Percentiles rank a stretch among this genome's conserved stretches.
Evolutionary conservation across 2,329 filamentous ascomycete species (phyloP).

Genomic region (Lasiodiplodia hormozganensis): DNA sequence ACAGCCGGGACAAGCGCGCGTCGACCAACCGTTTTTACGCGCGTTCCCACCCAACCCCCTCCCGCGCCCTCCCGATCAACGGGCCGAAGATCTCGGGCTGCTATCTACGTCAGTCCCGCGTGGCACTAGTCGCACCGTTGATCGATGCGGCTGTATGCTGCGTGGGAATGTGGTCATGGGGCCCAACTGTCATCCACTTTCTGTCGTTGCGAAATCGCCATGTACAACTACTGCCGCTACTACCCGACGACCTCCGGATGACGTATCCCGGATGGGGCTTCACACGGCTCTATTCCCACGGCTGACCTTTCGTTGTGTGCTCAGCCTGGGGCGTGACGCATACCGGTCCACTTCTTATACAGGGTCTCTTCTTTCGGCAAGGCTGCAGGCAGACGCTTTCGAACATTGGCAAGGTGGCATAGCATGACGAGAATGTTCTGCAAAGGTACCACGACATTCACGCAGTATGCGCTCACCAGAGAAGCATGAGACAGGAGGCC

Average conservation of each 20-base stretch:
- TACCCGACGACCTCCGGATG: too few relatives aligned
- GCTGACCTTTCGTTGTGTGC: too few relatives aligned
- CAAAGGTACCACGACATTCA: not conserved
- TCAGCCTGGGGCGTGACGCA: too few relatives aligned
- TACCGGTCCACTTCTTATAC: too few relatives aligned
- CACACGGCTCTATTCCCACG: too few relatives aligned
- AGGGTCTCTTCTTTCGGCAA: too few relatives aligned
- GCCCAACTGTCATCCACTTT: not conserved
- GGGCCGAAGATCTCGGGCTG: slow-evolving; percentile 16
- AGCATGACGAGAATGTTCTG: not conserved
- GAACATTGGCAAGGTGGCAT: not conserved
- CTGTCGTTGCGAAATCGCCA: not conserved
- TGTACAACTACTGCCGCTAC: not conserved
- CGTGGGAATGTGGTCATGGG: not conserved
- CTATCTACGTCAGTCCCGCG: not conserved
- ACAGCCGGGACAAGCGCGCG: not conserved
- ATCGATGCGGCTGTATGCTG: not conserved
- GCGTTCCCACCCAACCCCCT: too few relatives aligned
- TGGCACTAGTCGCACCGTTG: not conserved
- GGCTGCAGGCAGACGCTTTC: too few relatives aligned
- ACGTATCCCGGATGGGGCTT: too few relatives aligned
- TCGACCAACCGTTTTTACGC: too few relatives aligned
- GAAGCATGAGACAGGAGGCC: too few relatives aligned
- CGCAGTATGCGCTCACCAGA: not conserved
- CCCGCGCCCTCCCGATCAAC: slow-evolving; percentile 3